Base-by-base conservation (phyloP, 2,329 filamentous ascomycete species). In the Cucurbitaria berberidis region DNA sequence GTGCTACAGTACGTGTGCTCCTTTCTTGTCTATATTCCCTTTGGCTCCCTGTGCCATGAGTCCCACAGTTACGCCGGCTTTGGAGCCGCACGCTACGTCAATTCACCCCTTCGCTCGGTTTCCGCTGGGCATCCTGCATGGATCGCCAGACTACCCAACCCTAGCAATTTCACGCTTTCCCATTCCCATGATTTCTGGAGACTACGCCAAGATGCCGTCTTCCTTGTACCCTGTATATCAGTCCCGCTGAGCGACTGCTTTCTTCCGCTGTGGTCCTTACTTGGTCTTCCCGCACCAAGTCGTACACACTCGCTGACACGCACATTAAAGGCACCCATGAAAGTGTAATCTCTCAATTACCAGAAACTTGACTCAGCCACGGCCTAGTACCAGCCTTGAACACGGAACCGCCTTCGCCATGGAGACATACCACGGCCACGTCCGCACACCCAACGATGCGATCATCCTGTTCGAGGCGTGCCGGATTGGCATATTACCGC, bases 391-490 rank as follows among this genome's bases (percentile, higher is more conserved):
- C 19, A 9, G 4, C 10, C 36, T 15, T 42, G 36, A 19, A 24
- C 35, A 53, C 36, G 30, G 15, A 5, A 43, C 16, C 42, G 45
- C 45, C 49, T 21, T 44, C 55, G 32, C 57, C 43, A 98, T 98
- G 93, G 95, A 99, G 80, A 99, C 95, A 41, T 99, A 98, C 74
- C 85, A 93, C 80, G 95, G 95, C 58, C 89, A 91, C 74, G 93
- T 99, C 71, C 90, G 93, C 78, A 96, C 93, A n/a, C 93, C 95
- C 34, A 89, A 87, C 69, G 95, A 99, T 78, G 95, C 95, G 66
- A 97, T 99, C 79, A 93, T 97, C 73, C 83, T 99, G n/a, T 98
- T 99, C 73, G 95, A 98, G 78, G 95, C 95, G 55, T 99, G 93
- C 76, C 85, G 93, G 60, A 82, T 96, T 40, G 95, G 95, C 48